phyloP scores from a whole-genome alignment of 202 grass and related monocot genomes.

The Eragrostis tef region DNA sequence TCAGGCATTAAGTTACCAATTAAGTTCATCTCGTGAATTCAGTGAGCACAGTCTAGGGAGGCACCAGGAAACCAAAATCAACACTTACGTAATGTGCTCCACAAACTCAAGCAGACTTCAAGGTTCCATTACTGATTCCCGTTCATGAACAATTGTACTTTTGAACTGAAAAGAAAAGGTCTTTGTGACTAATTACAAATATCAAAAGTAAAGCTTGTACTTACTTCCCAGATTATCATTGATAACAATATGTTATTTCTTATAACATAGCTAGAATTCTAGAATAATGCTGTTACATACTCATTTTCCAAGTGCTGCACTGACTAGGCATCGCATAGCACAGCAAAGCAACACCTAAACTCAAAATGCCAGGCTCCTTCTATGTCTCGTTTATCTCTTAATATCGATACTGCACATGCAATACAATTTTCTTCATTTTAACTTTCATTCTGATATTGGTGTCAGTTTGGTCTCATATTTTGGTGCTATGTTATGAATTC shows the following conservation, averaged over 20 bases:
- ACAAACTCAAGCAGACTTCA: conserved; percentile 28
- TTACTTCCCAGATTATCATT: not conserved
- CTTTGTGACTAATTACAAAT: not conserved
- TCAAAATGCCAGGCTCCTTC: conserved; percentile 2
- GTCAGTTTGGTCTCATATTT: not conserved
- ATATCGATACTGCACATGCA: conserved; percentile 7
- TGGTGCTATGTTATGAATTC: not conserved
- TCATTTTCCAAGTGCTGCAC: not conserved
- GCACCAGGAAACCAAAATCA: conserved; percentile 10
- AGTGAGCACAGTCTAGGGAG: not conserved
- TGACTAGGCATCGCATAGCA: not conserved
- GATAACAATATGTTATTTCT: not conserved
- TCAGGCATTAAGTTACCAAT: not conserved
- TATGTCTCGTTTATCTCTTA: not conserved
- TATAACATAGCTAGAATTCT: not conserved
- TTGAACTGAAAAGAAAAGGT: conserved; percentile 10
- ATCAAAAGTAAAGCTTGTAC: not conserved
- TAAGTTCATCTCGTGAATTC: conserved; percentile 4
- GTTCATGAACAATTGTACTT: not conserved
- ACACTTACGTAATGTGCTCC: conserved; percentile 4
- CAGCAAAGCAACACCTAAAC: not conserved
- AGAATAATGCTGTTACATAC: conserved; percentile 5
- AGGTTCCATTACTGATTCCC: not conserved
- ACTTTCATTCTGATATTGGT: not conserved
- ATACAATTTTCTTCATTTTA: not conserved